These are phyloP conservation scores for Lachnellula occidentalis DNA, from an alignment of 2,329 filamentous ascomycete genomes.

Conservation along the genomic window DNA sequence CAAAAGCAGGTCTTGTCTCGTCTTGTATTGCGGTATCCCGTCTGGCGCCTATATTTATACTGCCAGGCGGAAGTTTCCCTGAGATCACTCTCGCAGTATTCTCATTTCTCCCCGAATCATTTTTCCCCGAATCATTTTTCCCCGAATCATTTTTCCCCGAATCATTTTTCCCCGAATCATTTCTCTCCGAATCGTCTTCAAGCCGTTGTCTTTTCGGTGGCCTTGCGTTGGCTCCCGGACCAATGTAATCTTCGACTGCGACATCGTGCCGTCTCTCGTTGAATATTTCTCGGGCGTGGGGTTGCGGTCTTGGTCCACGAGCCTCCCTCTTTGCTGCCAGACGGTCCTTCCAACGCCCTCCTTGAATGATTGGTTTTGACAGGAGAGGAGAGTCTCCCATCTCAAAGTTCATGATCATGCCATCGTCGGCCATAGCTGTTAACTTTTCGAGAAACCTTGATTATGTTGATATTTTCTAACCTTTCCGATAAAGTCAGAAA, in stretches of 20 bases:
- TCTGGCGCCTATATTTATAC: slow-evolving; percentile 22
- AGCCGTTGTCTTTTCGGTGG: slow-evolving; percentile 42
- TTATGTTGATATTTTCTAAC: neutral
- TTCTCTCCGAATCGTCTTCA: slow-evolving; percentile 19
- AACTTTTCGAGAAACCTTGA: neutral
- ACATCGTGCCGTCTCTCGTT: slow-evolving; percentile 22
- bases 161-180: slow-evolving; percentile 5
- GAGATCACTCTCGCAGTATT: slow-evolving; percentile 20
- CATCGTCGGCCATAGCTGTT: slow-evolving; percentile 78
- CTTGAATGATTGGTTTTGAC: slow-evolving; percentile 64
- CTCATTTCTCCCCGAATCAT: slow-evolving; percentile 3
- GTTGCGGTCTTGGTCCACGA: slow-evolving; percentile 36
- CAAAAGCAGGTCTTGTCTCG: slow-evolving; percentile 12
- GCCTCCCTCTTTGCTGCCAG: slow-evolving; percentile 70
- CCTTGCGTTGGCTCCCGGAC: slow-evolving; percentile 18
- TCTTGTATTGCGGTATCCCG: slow-evolving; percentile 12
- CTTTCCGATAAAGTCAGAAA: slow-evolving; percentile 15
- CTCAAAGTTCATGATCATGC: slow-evolving; percentile 90
- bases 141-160: slow-evolving; percentile 18
- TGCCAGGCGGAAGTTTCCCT: slow-evolving; percentile 34
- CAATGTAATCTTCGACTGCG: slow-evolving; percentile 30
- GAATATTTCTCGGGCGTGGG: slow-evolving; percentile 25
- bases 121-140: too few relatives aligned
- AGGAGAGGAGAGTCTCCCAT: slow-evolving; percentile 62
- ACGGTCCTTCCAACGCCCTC: slow-evolving; percentile 89